Base-by-base conservation (phyloP, 176 grass and related monocot species). In the Pontederia paniculata region DNA sequence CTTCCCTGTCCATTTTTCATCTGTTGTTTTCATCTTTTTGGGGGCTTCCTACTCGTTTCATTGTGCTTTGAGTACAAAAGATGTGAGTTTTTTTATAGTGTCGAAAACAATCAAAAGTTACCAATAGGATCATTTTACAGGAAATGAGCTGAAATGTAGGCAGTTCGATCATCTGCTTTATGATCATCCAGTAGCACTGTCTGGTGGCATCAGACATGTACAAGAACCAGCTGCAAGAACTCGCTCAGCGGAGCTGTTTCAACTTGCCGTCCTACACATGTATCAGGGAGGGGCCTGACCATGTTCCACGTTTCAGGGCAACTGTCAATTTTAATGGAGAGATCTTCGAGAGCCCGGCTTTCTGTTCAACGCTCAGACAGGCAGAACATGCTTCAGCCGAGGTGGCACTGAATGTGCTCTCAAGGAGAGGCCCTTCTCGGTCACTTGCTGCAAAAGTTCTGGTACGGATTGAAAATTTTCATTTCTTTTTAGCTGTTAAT, bases 231-330 rank as follows among this genome's bases (percentile, higher is more conserved):
- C 77, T 85, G n/a, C 82, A 80, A 54, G 82, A 85, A 70, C 82
- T 85, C 76, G 82, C 82, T 19, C 77, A 85, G 73, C 69, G 82
- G 70, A 80, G 82, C 69, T 85, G 82, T 63, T 85, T 85, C 82
- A 80, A 80, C 58, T 55, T 85, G 48, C 82, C 82, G 0, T 80
- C 82, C 42, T 85, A 85, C 9, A 68, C 58, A 0, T 85, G 82
- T 48, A 54, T 84, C 28, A 62, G 76, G 0, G 82, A 84, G 68
- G 76, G 82, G 2, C 82, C 82, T 0, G 82, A 85, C 73, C 82
- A 85, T 19, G 77, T 69, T 0, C 82, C 82, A 10, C 62, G 82
- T 52, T 85, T 85, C 68, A 85, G 80, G 73, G 82, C 69, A 12
- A 85, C 82, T 0, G 82, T 80, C 55, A 76, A 69, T 80, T 85